phyloP scores from a whole-genome alignment of 345 rosid genomes.

The Pseudoturritis turrita region DNA sequence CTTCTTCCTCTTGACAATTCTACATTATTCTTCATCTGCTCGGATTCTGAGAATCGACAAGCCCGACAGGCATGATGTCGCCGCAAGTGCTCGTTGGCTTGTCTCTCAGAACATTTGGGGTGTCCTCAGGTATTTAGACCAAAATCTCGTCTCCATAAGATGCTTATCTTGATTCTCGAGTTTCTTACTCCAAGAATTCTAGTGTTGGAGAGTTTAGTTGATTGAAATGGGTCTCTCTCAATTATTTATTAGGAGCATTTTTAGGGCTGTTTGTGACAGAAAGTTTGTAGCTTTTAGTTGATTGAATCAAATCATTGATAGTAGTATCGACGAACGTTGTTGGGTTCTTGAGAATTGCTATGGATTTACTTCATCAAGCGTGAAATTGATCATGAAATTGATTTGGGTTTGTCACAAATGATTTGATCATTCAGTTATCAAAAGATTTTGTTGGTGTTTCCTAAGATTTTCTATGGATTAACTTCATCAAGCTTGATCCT shows the following conservation, averaged over 20 bases:
- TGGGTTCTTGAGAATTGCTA: neutral
- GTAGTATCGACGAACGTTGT: neutral
- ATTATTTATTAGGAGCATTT: neutral
- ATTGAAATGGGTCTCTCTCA: neutral
- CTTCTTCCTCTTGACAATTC: conserved; percentile 1
- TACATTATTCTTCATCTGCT: conserved; percentile 33
- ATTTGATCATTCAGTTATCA: too few species aligned
- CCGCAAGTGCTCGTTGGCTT: conserved; percentile 80
- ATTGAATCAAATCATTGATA: neutral
- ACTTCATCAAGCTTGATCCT: neutral
- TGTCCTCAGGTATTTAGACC: conserved; percentile 52
- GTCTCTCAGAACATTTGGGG: conserved; percentile 83
- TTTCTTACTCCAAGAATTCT: neutral
- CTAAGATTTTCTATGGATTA: neutral
- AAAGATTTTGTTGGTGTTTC: neutral
- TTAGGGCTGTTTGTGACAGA: neutral
- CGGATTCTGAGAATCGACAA: conserved; percentile 40
- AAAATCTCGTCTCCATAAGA: neutral
- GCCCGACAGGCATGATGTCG: conserved; percentile 55
- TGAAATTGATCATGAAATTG: neutral
- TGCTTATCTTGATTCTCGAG: neutral
- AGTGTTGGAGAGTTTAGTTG: neutral
- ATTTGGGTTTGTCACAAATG: neutral
- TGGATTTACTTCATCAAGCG: neutral
- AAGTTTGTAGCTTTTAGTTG: neutral